These are phyloP conservation scores for Fusarium solani-melongenae DNA, from an alignment of 2,329 filamentous ascomycete species.

Conservation along the genomic window DNA sequence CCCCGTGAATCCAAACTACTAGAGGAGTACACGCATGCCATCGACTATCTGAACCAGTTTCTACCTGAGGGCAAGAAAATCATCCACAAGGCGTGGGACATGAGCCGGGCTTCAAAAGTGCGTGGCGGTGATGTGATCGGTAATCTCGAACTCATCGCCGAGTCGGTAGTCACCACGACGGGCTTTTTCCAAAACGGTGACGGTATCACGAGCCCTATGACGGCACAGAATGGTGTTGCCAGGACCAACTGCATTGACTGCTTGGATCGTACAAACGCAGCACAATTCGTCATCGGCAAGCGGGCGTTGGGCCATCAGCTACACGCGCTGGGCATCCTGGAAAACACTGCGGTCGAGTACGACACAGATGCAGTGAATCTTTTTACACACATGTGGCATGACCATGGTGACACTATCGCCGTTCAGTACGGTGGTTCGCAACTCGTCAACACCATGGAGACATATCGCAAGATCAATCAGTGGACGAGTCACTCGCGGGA, in stretches of 20 bases:
- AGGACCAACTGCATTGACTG: constrained; percentile 99
- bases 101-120: constrained; percentile 94
- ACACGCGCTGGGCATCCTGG: constrained; percentile 88
- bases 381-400: constrained; percentile 98
- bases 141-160: constrained; percentile 88
- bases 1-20: constrained; percentile 93
- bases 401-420: constrained; percentile 97
- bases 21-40: constrained; percentile 85
- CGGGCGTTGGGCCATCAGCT: constrained; percentile 91
- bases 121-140: constrained; percentile 94
- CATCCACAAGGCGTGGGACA: constrained; percentile 95
- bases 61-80: constrained; percentile 87
- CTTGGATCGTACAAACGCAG: constrained; percentile 94
- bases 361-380: constrained; percentile 96
- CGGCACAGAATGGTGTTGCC: constrained; percentile 91
- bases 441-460: constrained; percentile 98
- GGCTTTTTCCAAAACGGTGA: constrained; percentile 97
- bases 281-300: constrained; percentile 98
- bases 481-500: constrained; percentile 98
- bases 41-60: constrained; percentile 94
- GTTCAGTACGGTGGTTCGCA: constrained; percentile 98
- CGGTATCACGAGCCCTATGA: constrained; percentile 67
- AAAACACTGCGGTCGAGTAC: constrained; percentile 83
- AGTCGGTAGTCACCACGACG: constrained; percentile 85
- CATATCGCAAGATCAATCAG: constrained; percentile 98